Evolutionary conservation across 495 filamentous ascomycete species (phyloP), one percentile per base, ranked within the genome.

Genomic region (Xylaria intraflava): DNA sequence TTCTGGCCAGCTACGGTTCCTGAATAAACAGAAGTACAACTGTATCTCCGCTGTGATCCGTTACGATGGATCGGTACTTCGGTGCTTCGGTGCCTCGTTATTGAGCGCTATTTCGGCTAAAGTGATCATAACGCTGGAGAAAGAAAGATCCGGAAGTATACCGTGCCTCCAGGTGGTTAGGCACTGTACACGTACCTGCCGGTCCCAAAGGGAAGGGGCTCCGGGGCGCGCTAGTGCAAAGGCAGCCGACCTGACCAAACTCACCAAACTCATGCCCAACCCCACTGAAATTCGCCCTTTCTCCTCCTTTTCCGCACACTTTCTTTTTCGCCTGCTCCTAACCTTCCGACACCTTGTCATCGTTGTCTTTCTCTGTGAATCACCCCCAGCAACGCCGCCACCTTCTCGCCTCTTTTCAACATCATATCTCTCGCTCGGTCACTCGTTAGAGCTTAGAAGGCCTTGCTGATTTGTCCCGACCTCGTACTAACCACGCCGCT

Each of bases 401-500:
- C 6, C 57, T 40, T 39, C 51, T 49, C 20, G 43, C 35, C 27
- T 7, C 31, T 47, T 8, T 36, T 52, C 16, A 29, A 35, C 33
- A 46, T 31, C 44, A 6, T 40, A 40, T 57, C 36, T 30, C 24
- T 19, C 19, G 10, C 14, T 40, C 22, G 2, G 20, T 16, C 14
- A n/a, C 11, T 22, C 5, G 4, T 8, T 16, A 16, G 10, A 16
- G 10, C 10, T 30, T 23, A 24, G 16, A 30, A 29, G n/a, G 6
- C 14, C 14, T 2, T 45, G 12, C n/a, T 30, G n/a, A 53, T 31
- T 22, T 33, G 16, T 46, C 33, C 23, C 22, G 33, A 53, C 31
- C 24, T 16, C 30, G 10, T 57, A 60, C 57, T 56, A 60, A 59
- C 54, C 22, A 57, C 46, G 6, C 33, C 42, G 27, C 39, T 22